These are phyloP conservation scores for Penicillium egyptiacum DNA, from an alignment of 495 filamentous ascomycete species.

Conservation along the genomic window DNA sequence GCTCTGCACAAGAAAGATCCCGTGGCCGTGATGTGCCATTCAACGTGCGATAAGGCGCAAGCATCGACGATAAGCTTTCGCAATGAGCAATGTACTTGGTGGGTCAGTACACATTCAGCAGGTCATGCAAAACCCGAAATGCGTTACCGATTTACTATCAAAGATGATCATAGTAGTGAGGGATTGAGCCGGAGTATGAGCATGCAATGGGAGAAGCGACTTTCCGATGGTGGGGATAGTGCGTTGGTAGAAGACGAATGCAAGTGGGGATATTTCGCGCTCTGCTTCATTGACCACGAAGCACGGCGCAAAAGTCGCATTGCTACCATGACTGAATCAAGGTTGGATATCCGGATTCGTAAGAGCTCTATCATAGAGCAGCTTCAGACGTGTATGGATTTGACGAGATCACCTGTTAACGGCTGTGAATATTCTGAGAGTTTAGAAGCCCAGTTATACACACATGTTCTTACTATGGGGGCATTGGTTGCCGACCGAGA, in stretches of 20 bases:
- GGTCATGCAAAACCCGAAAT: not conserved
- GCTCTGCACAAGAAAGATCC: not conserved
- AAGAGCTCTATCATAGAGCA: not conserved
- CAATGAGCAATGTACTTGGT: not conserved
- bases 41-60: not conserved
- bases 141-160: not conserved
- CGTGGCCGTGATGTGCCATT: not conserved
- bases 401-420: not conserved
- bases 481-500: not conserved
- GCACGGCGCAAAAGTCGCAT: not conserved
- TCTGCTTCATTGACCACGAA: not conserved
- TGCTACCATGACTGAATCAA: not conserved
- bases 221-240: not conserved
- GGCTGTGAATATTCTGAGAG: not conserved
- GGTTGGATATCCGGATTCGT: not conserved
- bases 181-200: not conserved
- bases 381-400: not conserved
- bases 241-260: not conserved
- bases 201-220: not conserved
- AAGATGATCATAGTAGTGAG: not conserved
- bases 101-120: not conserved
- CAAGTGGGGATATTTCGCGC: not conserved
- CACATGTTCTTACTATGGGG: not conserved
- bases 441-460: not conserved
- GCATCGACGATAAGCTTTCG: not conserved